Base-by-base conservation (phyloP, 2,329 filamentous ascomycete genomes). In the Chaetothyriales sp. region DNA sequence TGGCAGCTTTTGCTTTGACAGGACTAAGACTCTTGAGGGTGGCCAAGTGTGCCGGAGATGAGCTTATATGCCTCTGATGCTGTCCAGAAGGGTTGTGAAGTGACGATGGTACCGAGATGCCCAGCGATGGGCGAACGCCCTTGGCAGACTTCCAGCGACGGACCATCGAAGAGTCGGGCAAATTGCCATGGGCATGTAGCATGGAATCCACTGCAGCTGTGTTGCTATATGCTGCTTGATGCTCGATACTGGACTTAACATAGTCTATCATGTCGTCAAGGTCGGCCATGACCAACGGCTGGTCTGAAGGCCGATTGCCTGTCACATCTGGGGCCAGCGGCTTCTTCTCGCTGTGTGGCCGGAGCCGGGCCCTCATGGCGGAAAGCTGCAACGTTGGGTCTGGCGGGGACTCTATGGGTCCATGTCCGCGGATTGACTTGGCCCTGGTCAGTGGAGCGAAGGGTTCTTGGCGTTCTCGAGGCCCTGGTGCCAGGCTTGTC, bases 211-310 rank as follows among this genome's bases (percentile, higher is more conserved):
- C 33, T 15, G 15, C 33, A 40, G 33, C 9, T 4, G 2, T 15
- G 33, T 40, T 15, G 33, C 15, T 13, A 40, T 40, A 13, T 15
- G 33, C 20, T 10, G 46, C 18, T 13, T 18, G 22, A 28, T 33
- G 46, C 46, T 47, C 46, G n/a, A 25, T 33, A 9, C 61, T 57
- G 8, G 59, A 40, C 33, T 40, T 40, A 13, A 40, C 59, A 54
- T 60, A 49, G 49, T 62, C 58, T 46, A 62, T 44, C 60, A 61
- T 60, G 29, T 49, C 50, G 19, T 56, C 55, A 40, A 62, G 49
- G 47, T 62, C 58, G 48, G 54, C 56, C 51, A 62, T 44, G 19
- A 56, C 56, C 10, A 25, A 25, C 3, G 22, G 22, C 22, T 54
- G 52, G 45, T 19, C 56, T 53, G 29, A 44, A 46, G 5, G 48